Evolutionary conservation across 768 basidiomycete genomes (phyloP).

Genomic region (Serendipita sp.): DNA sequence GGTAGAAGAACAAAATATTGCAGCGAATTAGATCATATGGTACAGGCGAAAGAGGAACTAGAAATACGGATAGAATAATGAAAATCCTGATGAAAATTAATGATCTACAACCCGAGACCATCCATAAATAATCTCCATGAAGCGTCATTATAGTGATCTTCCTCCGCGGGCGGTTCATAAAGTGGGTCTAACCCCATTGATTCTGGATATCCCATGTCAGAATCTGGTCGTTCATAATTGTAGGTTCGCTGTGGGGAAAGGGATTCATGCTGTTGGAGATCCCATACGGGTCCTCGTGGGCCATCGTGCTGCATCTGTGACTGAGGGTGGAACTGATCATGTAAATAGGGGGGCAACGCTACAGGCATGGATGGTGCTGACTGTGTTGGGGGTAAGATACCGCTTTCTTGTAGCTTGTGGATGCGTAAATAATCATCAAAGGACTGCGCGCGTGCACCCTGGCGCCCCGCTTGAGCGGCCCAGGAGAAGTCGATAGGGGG

Average conservation of each 20-base stretch:
- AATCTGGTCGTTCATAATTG: background rate
- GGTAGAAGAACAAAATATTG: too few relatives aligned
- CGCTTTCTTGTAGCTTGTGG: background rate
- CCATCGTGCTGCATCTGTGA: too few relatives aligned
- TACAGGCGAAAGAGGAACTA: too few relatives aligned
- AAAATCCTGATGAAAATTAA: background rate
- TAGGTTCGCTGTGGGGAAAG: background rate
- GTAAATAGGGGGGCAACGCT: background rate
- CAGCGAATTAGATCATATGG: too few relatives aligned
- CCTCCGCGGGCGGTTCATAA: background rate
- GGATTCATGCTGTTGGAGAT: background rate
- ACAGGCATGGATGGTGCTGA: background rate
- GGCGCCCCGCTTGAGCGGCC: background rate
- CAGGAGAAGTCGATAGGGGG: too few relatives aligned
- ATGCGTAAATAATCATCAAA: slow-evolving; percentile 4
- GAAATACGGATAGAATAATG: background rate
- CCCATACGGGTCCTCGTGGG: background rate
- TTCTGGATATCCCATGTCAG: background rate
- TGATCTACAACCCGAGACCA: background rate
- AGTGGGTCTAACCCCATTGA: background rate
- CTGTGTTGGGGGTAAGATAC: background rate
- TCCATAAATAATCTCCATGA: background rate
- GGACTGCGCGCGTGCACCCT: background rate
- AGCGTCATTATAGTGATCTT: background rate
- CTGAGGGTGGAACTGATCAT: background rate